Percentiles rank a stretch among this genome's conserved stretches.
These are phyloP conservation scores for Phytophthora fragariae DNA, from an alignment of 352 stramenopile species.

Conservation along the genomic window DNA sequence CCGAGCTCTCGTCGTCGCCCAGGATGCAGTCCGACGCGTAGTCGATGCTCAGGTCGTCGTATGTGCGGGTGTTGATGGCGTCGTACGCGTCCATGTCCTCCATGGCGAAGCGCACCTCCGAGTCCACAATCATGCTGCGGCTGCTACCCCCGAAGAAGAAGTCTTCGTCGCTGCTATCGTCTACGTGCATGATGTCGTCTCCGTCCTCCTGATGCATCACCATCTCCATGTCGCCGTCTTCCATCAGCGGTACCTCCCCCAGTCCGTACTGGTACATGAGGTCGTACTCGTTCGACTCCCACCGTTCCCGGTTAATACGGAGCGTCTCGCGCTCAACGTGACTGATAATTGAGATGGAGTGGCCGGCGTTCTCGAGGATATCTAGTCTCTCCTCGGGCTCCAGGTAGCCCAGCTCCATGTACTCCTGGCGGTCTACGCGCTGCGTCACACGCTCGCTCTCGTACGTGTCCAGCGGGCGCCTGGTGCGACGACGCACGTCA, in stretches of 20 bases:
- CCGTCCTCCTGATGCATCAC: slow-evolving; percentile 49
- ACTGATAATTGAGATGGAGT: slow-evolving; percentile 69
- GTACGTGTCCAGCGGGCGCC: slow-evolving; percentile 69
- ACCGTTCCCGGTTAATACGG: slow-evolving; percentile 83
- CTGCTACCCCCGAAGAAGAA: slow-evolving; percentile 58
- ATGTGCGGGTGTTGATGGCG: slow-evolving; percentile 53
- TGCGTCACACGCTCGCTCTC: slow-evolving; percentile 63
- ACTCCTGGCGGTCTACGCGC: slow-evolving; percentile 74
- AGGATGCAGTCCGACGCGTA: slow-evolving; percentile 78
- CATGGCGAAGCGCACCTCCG: slow-evolving; percentile 70
- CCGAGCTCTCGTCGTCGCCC: slow-evolving; percentile 59
- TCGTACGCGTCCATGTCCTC: slow-evolving; percentile 84
- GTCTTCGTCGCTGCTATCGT: slow-evolving; percentile 62
- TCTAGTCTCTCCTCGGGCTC: slow-evolving; percentile 81
- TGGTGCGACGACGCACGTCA: slow-evolving; percentile 68
- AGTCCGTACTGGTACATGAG: slow-evolving; percentile 84
- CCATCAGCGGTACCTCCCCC: slow-evolving; percentile 68
- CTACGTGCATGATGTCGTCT: slow-evolving; percentile 56
- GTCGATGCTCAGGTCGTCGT: slow-evolving; percentile 72
- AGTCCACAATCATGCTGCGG: slow-evolving; percentile 55
- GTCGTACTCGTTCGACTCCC: slow-evolving; percentile 89
- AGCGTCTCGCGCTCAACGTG: slow-evolving; percentile 73
- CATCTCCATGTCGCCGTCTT: slow-evolving; percentile 65
- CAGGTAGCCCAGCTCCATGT: slow-evolving; percentile 86
- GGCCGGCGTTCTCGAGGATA: slow-evolving; percentile 75